phyloP scores from a whole-genome alignment of 1,139 yeast genomes.

The Debaryomyces psychrophilus region DNA sequence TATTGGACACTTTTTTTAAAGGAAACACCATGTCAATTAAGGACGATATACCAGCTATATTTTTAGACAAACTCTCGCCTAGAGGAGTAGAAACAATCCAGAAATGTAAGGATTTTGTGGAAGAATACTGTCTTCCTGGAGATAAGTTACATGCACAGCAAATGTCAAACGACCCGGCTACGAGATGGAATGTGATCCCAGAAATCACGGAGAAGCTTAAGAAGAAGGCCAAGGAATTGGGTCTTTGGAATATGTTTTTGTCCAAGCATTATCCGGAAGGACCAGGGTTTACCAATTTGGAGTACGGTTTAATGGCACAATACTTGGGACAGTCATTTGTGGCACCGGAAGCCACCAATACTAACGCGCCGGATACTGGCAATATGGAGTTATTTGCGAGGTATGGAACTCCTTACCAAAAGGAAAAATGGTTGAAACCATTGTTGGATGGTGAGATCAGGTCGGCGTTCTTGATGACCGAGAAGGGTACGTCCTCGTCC shows the following conservation, averaged over 20 bases:
- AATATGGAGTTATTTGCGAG: conserved; percentile 71
- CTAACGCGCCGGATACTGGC: conserved; percentile 75
- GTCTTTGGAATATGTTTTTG: conserved; percentile 69
- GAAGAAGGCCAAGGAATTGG: conserved; percentile 55
- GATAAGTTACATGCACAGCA: conserved; percentile 49
- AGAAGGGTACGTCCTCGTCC: conserved; percentile 65
- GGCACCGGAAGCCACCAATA: conserved; percentile 68
- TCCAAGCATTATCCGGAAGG: conserved; percentile 61
- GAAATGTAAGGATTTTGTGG: conserved; percentile 55
- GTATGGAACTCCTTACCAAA: conserved; percentile 58
- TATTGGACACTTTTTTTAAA: not conserved
- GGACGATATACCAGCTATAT: conserved; percentile 50
- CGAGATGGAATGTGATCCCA: conserved; percentile 57
- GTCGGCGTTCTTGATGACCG: conserved; percentile 75
- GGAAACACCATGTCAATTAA: conserved; percentile 30
- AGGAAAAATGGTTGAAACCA: conserved; percentile 57
- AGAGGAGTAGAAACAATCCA: conserved; percentile 56
- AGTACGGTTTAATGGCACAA: conserved; percentile 72
- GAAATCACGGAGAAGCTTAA: conserved; percentile 56
- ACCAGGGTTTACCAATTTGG: conserved; percentile 66
- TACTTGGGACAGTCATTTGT: conserved; percentile 60
- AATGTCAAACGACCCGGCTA: conserved; percentile 40
- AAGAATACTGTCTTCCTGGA: conserved; percentile 63
- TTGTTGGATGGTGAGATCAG: conserved; percentile 61
- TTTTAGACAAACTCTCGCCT: conserved; percentile 48